Evolutionary conservation across 1,284 basidiomycete species (phyloP).

Genomic region (Ustilago crameri): DNA sequence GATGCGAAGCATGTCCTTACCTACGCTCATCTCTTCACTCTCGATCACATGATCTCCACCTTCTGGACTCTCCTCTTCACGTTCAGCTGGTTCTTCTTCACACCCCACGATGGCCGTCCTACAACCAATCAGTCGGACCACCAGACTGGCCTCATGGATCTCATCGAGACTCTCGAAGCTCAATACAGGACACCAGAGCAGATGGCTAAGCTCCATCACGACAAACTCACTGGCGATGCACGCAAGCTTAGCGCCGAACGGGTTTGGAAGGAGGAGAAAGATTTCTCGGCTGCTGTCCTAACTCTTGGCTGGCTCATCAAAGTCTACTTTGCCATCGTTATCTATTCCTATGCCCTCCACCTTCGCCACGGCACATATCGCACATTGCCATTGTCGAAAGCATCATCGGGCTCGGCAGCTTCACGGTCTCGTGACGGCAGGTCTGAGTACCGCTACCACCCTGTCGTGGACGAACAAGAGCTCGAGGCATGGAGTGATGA

Average conservation of each 20-base stretch:
- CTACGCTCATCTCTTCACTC: conserved; percentile 89
- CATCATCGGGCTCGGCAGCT: conserved; percentile 72
- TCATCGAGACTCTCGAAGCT: conserved; percentile 65
- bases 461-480: conserved; percentile 53
- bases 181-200: conserved; percentile 60
- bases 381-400: conserved; percentile 75
- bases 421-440: conserved; percentile 40
- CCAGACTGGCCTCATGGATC: conserved; percentile 65
- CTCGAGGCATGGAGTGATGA: conserved; percentile 56
- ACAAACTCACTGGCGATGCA: conserved; percentile 68
- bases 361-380: conserved; percentile 91
- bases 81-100: conserved; percentile 87
- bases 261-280: conserved; percentile 90
- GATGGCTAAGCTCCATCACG: conserved; percentile 61
- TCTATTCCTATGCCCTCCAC: conserved; percentile 94
- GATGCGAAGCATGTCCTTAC: conserved; percentile 76
- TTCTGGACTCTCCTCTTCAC: conserved; percentile 91
- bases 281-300: conserved; percentile 80
- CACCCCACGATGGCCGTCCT: conserved; percentile 80
- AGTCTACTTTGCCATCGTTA: conserved; percentile 89
- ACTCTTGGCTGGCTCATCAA: conserved; percentile 87
- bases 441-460: conserved; percentile 49
- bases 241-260: conserved; percentile 51
- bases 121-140: conserved; percentile 54
- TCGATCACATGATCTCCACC: conserved; percentile 92